Evolutionary conservation across 192 early-diverging fungal species (phyloP).

Genomic region (Coemansia sp.): DNA sequence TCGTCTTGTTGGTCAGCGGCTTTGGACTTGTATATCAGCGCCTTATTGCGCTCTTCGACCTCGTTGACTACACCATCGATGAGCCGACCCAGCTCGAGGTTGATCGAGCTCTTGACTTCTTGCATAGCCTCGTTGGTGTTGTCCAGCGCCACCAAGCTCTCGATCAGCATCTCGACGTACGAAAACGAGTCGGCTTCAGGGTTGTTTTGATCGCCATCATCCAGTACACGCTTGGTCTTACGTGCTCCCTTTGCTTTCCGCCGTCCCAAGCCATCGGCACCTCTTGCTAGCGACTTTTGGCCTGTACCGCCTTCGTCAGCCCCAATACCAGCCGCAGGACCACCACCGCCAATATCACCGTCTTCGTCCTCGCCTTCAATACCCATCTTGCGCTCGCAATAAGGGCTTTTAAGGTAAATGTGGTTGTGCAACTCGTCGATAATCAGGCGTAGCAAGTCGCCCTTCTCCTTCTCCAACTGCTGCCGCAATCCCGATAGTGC

Average conservation of each 20-base stretch:
- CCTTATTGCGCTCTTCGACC: slow-evolving; percentile 71
- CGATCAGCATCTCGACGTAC: slow-evolving; percentile 77
- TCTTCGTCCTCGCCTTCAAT: slow-evolving; percentile 47
- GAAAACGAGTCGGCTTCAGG: slow-evolving; percentile 78
- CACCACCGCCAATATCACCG: slow-evolving; percentile 11
- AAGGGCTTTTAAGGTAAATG: slow-evolving; percentile 77
- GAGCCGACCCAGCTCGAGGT: slow-evolving; percentile 68
- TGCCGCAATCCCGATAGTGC: slow-evolving; percentile 69
- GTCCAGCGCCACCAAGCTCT: slow-evolving; percentile 64
- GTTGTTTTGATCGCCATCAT: slow-evolving; percentile 58
- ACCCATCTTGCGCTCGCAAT: slow-evolving; percentile 64
- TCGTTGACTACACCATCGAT: slow-evolving; percentile 74
- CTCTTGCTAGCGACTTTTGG: background rate
- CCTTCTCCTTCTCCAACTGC: slow-evolving; percentile 62
- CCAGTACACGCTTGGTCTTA: slow-evolving; percentile 45
- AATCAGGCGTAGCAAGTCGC: slow-evolving; percentile 58
- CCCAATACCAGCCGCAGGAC: background rate
- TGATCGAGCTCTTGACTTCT: slow-evolving; percentile 71
- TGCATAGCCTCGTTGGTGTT: slow-evolving; percentile 49
- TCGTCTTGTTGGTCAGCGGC: slow-evolving; percentile 47
- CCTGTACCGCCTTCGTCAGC: background rate
- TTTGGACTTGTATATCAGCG: slow-evolving; percentile 37
- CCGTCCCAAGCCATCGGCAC: slow-evolving; percentile 8
- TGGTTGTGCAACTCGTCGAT: slow-evolving; percentile 80
- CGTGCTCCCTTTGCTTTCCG: slow-evolving; percentile 35